A percentile compares a stretch with the other conserved stretches of the same genome.
phyloP scores from a whole-genome alignment of 306 rosid genomes.

The Dalbergia oliveri region DNA sequence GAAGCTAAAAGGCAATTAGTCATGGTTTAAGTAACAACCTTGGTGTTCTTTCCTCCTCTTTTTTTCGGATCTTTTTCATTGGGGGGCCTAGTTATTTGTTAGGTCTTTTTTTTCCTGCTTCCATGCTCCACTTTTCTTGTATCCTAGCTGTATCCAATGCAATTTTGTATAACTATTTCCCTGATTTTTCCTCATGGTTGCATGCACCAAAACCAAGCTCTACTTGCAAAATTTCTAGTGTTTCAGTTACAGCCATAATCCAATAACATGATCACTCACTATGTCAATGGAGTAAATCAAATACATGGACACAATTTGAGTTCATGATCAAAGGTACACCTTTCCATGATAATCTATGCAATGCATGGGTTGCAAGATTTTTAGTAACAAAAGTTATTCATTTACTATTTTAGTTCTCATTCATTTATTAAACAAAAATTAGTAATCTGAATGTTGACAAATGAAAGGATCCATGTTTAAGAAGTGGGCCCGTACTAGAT shows the following conservation, averaged over 20 bases:
- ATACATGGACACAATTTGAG: slow-evolving; percentile 3
- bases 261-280: slow-evolving; percentile 15
- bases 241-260: slow-evolving; percentile 10
- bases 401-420: neutral
- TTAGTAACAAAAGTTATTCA: slow-evolving; percentile 3
- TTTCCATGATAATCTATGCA: neutral
- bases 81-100: slow-evolving; percentile 27
- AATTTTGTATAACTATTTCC: slow-evolving; percentile 21
- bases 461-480: neutral
- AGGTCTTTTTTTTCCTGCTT: neutral
- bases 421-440: slow-evolving; percentile 2
- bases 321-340: neutral
- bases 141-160: slow-evolving; percentile 17
- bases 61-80: neutral
- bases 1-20: slow-evolving; percentile 71
- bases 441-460: slow-evolving; percentile 15
- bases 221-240: neutral
- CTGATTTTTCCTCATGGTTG: slow-evolving; percentile 6
- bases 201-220: slow-evolving; percentile 14
- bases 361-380: neutral
- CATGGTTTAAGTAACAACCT: slow-evolving; percentile 49
- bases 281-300: neutral
- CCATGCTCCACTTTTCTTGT: neutral
- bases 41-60: neutral
- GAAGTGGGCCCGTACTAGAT: slow-evolving; percentile 39